A percentile compares a stretch with the other conserved stretches of the same genome.
Conservation (phyloP, 2,329 filamentous ascomycete species). For the Colletotrichum caudatum region DNA sequence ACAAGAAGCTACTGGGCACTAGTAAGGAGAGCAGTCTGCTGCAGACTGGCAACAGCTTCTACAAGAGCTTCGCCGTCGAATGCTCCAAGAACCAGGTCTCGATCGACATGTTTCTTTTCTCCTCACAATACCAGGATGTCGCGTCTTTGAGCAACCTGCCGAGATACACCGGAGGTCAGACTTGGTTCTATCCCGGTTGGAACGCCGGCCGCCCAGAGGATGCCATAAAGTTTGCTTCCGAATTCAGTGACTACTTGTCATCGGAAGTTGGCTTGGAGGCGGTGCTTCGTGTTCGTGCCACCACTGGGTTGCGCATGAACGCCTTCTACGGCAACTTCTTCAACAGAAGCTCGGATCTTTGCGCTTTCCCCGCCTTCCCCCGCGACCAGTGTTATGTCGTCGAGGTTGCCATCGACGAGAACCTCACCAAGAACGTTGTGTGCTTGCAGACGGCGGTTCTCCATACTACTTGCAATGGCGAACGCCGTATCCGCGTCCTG, state of each 20-base stretch:
- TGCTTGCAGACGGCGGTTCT: constrained; percentile 95
- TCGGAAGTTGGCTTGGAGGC: constrained; percentile 96
- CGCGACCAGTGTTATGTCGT: constrained; percentile 98
- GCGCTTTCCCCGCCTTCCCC: constrained; percentile 97
- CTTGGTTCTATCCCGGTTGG: constrained; percentile 98
- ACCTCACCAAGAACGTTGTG: constrained; percentile 88
- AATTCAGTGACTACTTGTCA: constrained; percentile 97
- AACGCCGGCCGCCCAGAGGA: constrained; percentile 94
- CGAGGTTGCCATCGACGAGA: constrained; percentile 98
- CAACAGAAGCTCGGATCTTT: constrained; percentile 96
- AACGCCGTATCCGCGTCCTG: constrained; percentile 93
- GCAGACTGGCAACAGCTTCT: constrained; percentile 95
- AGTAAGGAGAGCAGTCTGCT: constrained; percentile 89
- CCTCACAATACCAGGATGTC: constrained; percentile 96
- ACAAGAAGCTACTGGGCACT: constrained; percentile 95
- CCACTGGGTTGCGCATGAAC: constrained; percentile 94
- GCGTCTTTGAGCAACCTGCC: constrained; percentile 95
- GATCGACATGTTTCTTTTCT: constrained; percentile 98
- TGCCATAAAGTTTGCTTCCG: constrained; percentile 96
- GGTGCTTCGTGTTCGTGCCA: constrained; percentile 93
- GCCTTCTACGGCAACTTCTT: constrained; percentile 99
- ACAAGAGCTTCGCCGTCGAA: constrained; percentile 98
- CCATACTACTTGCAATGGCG: constrained; percentile 97
- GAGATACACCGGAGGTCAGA: constrained; percentile 95
- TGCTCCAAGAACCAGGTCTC: constrained; percentile 99